Evolutionary conservation across 305 asterid species (phyloP), one percentile per base, ranked within the genome.

Genomic region (Fraxinus albicans): DNA sequence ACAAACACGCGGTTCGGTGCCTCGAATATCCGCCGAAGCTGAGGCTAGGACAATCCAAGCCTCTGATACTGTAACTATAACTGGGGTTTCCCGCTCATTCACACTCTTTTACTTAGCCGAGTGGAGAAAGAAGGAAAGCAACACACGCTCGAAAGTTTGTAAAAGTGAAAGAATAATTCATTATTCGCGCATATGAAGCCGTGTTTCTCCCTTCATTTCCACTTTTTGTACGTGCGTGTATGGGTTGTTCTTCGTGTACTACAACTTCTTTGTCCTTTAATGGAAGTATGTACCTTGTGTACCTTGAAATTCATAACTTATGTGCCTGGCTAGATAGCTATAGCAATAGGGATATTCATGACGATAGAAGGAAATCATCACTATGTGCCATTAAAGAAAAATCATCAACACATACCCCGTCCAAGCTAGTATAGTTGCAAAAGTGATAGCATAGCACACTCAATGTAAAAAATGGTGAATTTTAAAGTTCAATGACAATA

Each of bases 401-500:
- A 42, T 42, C 63, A 53, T 53, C 8, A 53, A 53, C 63, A 53
- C 0, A 13, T 2, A 3, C 3, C 21, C 21, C 15, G 8, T 15
- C 29, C 27, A 58, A 58, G 69, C 29, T 13, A 55, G 23, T 17
- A 19, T 0, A 58, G 1, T 58, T 58, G 1, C 25, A 58, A 21
- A 58, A 58, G 29, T 58, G 12, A 58, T 58, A 58, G 69, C 69
- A 58, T 1, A 58, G 29, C 29, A 2, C 13, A 4, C 12, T 58
- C 19, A 19, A 58, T 6, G 29, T 42, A 8, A 29, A n/a, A 10
- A 1, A 17, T 0, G 3, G 65, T 29, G 44, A 21, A 50, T 55
- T 15, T 81, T n/a, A 27, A 15, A 85, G 7, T 98, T 90, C 9
- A 36, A 36, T 36, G 42, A 36, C 9, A 36, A 36, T 36, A 36